phyloP scores from a whole-genome alignment of 1,139 yeast species.

The Yamadazyma kanchanaburiensis region DNA sequence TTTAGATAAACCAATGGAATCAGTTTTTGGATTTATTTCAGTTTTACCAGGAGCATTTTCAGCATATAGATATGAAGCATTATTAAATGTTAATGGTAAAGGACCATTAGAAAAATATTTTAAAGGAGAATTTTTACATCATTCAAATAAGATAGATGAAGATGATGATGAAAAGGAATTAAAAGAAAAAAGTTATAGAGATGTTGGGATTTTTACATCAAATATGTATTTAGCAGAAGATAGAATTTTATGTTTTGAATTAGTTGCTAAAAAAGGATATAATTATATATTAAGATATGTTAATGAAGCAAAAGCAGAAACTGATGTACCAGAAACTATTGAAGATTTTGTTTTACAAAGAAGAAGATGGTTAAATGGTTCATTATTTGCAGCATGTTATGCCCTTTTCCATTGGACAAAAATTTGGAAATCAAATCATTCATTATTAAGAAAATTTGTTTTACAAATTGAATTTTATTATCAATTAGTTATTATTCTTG shows the following conservation, averaged over 20 bases:
- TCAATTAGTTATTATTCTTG: conserved; percentile 61
- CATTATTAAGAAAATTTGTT: conserved; percentile 56
- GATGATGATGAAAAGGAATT: conserved; percentile 43
- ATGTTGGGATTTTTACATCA: conserved; percentile 69
- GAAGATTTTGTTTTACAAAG: conserved; percentile 76
- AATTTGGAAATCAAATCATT: conserved; percentile 69
- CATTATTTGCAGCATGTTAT: conserved; percentile 79
- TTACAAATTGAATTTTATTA: conserved; percentile 70
- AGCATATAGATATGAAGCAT: conserved; percentile 74
- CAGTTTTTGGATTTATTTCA: conserved; percentile 76
- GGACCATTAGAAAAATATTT: conserved; percentile 79
- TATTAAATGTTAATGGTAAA: conserved; percentile 58
- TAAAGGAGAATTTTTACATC: conserved; percentile 72
- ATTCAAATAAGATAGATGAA: conserved; percentile 34
- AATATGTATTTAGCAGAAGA: conserved; percentile 88
- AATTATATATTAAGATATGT: conserved; percentile 70
- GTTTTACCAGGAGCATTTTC: conserved; percentile 86
- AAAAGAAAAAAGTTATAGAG: conserved; percentile 41
- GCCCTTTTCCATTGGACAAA: conserved; percentile 69
- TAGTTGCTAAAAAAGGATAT: conserved; percentile 65
- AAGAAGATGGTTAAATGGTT: conserved; percentile 84
- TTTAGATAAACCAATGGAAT: conserved; percentile 80
- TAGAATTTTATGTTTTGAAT: conserved; percentile 76
- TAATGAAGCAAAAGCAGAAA: conserved; percentile 73
- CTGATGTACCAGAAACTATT: conserved; percentile 76